These are phyloP conservation scores for Fusarium falciforme DNA, from an alignment of 2,329 filamentous ascomycete species.

Conservation along the genomic window DNA sequence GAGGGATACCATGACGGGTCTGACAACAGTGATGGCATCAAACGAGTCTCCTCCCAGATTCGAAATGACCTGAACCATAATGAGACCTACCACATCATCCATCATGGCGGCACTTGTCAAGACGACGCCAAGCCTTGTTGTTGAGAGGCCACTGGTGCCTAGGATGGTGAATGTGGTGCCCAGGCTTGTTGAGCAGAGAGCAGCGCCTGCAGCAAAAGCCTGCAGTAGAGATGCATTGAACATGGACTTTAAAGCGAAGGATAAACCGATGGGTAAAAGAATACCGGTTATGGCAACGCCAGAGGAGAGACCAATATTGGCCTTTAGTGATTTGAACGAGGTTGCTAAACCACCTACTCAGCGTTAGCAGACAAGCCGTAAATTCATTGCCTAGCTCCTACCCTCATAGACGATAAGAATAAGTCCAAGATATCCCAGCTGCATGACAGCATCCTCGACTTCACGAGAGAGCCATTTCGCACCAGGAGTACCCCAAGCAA, in stretches of 20 bases:
- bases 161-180: constrained; percentile 75
- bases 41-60: constrained; percentile 61
- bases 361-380: background rate
- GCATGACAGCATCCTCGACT: constrained; percentile 66
- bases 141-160: constrained; percentile 54
- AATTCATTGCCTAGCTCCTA: constrained; percentile 7
- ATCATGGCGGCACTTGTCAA: constrained; percentile 81
- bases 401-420: constrained; percentile 79
- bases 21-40: constrained; percentile 52
- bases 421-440: constrained; percentile 79
- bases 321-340: constrained; percentile 56
- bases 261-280: constrained; percentile 70
- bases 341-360: constrained; percentile 63
- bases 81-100: constrained; percentile 81
- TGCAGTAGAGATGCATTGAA: constrained; percentile 66
- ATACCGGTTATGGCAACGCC: constrained; percentile 76
- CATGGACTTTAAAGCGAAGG: constrained; percentile 68
- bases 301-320: constrained; percentile 70
- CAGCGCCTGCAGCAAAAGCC: constrained; percentile 78
- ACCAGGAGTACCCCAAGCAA: constrained; percentile 77
- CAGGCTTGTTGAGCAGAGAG: constrained; percentile 78
- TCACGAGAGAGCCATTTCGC: constrained; percentile 66
- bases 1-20: constrained; percentile 60
- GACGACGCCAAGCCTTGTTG: constrained; percentile 65
- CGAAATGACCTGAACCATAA: constrained; percentile 82